These are phyloP conservation scores for Trichoderma cornu-damae DNA, from an alignment of 2,329 filamentous ascomycete species.

Conservation along the genomic window DNA sequence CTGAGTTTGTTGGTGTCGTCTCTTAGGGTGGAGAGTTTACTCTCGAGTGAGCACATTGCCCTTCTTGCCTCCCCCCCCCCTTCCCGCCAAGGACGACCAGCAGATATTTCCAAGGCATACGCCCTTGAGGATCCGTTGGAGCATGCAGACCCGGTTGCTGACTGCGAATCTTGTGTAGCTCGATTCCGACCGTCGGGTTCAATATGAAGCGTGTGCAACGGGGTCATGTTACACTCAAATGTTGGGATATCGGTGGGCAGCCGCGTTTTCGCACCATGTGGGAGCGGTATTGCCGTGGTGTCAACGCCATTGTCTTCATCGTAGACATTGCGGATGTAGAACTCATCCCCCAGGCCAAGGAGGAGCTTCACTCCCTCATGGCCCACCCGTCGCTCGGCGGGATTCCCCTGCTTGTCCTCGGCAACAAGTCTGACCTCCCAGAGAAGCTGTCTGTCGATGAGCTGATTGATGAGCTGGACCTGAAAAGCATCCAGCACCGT, in stretches of 20 bases:
- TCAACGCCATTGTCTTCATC: slow-evolving; percentile 97
- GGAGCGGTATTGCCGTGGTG: slow-evolving; percentile 96
- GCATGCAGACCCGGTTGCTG: slow-evolving; percentile 27
- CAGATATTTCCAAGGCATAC: not conserved
- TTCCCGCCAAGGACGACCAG: not conserved
- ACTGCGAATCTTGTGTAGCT: slow-evolving; percentile 56
- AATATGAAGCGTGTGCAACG: slow-evolving; percentile 99
- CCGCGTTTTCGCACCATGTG: slow-evolving; percentile 98
- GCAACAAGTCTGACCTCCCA: slow-evolving; percentile 95
- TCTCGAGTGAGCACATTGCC: slow-evolving; percentile 72
- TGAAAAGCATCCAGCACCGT: slow-evolving; percentile 82
- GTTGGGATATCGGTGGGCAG: slow-evolving; percentile 97
- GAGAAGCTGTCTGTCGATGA: slow-evolving; percentile 90
- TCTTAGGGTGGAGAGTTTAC: slow-evolving; percentile 95
- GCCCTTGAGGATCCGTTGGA: not conserved
- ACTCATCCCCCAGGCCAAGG: slow-evolving; percentile 76
- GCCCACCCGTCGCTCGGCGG: slow-evolving; percentile 77
- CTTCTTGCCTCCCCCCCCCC: not conserved
- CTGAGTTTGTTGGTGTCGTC: slow-evolving; percentile 10
- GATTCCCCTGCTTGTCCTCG: slow-evolving; percentile 88
- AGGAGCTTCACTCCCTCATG: slow-evolving; percentile 87
- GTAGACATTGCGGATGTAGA: slow-evolving; percentile 88
- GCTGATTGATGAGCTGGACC: slow-evolving; percentile 84
- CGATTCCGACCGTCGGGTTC: slow-evolving; percentile 96
- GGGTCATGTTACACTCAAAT: slow-evolving; percentile 96